These are phyloP conservation scores for Saxispiralis lemnorum DNA, from an alignment of 495 filamentous ascomycete species.

Conservation along the genomic window DNA sequence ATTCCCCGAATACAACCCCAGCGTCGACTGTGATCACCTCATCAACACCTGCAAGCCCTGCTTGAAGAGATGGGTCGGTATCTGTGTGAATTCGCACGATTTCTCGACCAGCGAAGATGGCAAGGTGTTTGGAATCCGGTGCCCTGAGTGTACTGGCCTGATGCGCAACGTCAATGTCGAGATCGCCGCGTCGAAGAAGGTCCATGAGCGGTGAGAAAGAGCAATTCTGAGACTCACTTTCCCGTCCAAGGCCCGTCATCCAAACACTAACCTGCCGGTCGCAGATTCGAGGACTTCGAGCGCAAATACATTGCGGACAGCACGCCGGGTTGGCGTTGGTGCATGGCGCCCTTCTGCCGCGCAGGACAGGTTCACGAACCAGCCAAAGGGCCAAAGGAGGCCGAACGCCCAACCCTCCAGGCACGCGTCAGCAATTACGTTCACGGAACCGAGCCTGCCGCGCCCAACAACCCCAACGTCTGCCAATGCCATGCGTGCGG, in stretches of 20 bases:
- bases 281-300: slow-evolving; percentile 11
- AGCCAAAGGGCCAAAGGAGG: too few species aligned
- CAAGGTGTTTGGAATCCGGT: slow-evolving; percentile 9
- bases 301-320: slow-evolving; percentile 7
- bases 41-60: slow-evolving; percentile 11
- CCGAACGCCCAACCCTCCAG: too few species aligned
- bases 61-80: slow-evolving; percentile 8
- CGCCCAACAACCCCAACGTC: slow-evolving; percentile 2
- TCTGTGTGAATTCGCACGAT: neutral
- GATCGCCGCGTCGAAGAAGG: slow-evolving; percentile 3
- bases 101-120: neutral
- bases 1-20: slow-evolving; percentile 11
- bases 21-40: slow-evolving; percentile 8
- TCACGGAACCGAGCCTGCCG: too few species aligned
- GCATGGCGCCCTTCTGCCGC: neutral
- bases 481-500: slow-evolving; percentile 24
- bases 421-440: too few species aligned
- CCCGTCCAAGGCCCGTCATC: too few species aligned
- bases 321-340: slow-evolving; percentile 9
- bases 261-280: neutral
- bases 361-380: slow-evolving; percentile 5
- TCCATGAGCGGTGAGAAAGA: slow-evolving; percentile 4
- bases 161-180: slow-evolving; percentile 8
- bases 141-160: slow-evolving; percentile 5
- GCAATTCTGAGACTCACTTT: neutral